Base-by-base conservation (phyloP, 2,329 filamentous ascomycete genomes). In the Alternaria brassicicola region DNA sequence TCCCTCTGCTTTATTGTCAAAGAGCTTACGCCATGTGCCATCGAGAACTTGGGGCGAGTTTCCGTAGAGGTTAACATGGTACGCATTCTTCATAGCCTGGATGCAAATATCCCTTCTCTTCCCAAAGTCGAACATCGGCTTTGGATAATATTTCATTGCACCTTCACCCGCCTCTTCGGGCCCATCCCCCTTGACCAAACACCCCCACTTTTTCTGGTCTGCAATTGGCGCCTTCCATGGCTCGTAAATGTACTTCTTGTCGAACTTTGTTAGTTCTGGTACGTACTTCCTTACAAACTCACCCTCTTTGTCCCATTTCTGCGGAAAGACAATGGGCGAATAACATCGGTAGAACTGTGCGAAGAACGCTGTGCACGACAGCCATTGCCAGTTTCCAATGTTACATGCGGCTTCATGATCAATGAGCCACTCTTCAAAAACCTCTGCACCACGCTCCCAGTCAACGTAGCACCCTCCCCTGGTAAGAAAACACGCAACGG, bases 401-500 rank as follows among this genome's bases (percentile, higher is more conserved):
- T 92, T 92, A 71, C 88, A 91, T 2, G 89, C 87, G 0, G 86
- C 82, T 72, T 92, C 89, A 70, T 92, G 90, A 69, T 93, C 90
- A 46, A 93, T 79, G 35, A 93, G 81, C 78, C 85, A 85, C 72
- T 93, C 90, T 69, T 91, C 89, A 59, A 93, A 93, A 1, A 93
- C 90, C 46, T 91, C 89, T 5, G 88, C 88, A 1, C 90, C 90
- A 17, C 90, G 85, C 78, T 93, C 90, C 90, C 90, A 93, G 68
- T 88, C 85, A 42, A 93, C 81, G 69, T 92, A 93, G 74, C 89
- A 92, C 0, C 90, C 90, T 2, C 90, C 90, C 3, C 90, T 81
- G 0, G 90, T 93, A n/a, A 93, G 81, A 72, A 93, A 93, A 71
- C 89, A 93, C 0, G 90, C 90, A 0, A 93, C 87, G n/a, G 87